Percentiles rank a stretch among this genome's conserved stretches.
phyloP scores from a whole-genome alignment of 2,329 filamentous ascomycete genomes.

The Pestalotiopsis sp. region DNA sequence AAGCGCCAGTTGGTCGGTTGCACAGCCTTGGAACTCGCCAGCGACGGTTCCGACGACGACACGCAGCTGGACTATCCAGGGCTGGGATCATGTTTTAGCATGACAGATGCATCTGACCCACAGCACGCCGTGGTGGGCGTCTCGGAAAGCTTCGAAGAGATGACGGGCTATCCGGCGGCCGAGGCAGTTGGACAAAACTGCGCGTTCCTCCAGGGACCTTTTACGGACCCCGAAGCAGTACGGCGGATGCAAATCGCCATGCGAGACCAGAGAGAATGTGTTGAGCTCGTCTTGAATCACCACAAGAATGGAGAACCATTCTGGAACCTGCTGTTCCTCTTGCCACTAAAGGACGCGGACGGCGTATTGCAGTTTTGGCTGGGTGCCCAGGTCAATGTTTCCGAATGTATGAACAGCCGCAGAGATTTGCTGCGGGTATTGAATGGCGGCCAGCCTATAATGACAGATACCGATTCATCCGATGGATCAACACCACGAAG shows the following conservation, averaged over 20 bases:
- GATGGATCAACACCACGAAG: constrained; percentile 21
- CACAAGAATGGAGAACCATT: constrained; percentile 54
- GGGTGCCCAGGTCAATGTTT: constrained; percentile 61
- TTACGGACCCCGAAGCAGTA: constrained; percentile 46
- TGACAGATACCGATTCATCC: constrained; percentile 29
- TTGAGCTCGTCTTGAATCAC: constrained; percentile 56
- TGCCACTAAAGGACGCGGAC: constrained; percentile 51
- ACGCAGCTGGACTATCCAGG: constrained; percentile 49
- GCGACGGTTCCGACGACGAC: constrained; percentile 26
- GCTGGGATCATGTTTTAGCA: constrained; percentile 60
- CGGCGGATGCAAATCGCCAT: constrained; percentile 37
- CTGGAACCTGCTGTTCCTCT: constrained; percentile 59
- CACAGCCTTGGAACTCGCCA: constrained; percentile 41
- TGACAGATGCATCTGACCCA: constrained; percentile 53
- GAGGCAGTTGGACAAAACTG: constrained; percentile 54
- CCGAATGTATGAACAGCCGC: constrained; percentile 52
- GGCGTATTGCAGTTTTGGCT: constrained; percentile 56
- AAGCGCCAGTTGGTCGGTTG: constrained; percentile 52
- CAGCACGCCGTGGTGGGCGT: constrained; percentile 54
- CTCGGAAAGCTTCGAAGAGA: constrained; percentile 54
- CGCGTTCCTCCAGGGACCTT: constrained; percentile 50
- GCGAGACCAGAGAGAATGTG: constrained; percentile 33
- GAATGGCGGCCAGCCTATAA: constrained; percentile 38
- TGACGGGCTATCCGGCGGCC: constrained; percentile 50
- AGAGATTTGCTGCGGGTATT: constrained; percentile 55